A percentile compares a stretch with the other conserved stretches of the same genome.
phyloP scores from a whole-genome alignment of 495 filamentous ascomycete genomes.

The Darksidea phi region DNA sequence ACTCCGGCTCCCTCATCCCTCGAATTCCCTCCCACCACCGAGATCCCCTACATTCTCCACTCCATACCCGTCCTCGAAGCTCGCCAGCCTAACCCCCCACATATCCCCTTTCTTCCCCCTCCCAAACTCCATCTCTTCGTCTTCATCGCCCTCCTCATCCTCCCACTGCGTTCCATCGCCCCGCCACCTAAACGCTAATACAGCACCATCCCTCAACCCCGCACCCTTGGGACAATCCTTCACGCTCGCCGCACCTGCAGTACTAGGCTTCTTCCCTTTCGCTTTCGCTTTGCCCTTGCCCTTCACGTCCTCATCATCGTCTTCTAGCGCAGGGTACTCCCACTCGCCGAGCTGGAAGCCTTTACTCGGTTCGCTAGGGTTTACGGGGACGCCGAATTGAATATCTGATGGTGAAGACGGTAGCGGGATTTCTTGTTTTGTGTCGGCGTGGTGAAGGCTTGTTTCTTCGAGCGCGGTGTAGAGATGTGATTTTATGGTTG shows the following conservation, averaged over 20 bases:
- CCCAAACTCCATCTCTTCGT: constrained; percentile 32
- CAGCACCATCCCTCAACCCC: constrained; percentile 57
- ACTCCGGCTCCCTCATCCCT: constrained; percentile 7
- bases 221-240: constrained; percentile 51
- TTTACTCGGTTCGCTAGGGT: constrained; percentile 55
- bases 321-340: constrained; percentile 31
- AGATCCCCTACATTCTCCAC: constrained; percentile 30
- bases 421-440: constrained; percentile 36
- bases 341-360: constrained; percentile 55
- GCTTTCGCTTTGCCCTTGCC: constrained; percentile 36
- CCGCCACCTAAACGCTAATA: constrained; percentile 61
- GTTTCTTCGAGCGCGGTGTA: constrained; percentile 53
- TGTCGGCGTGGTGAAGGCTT: constrained; percentile 26
- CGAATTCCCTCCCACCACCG: constrained; percentile 28
- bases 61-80: constrained; percentile 56
- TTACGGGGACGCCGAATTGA: constrained; percentile 54
- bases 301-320: constrained; percentile 35
- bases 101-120: constrained; percentile 42
- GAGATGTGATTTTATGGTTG: constrained; percentile 61
- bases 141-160: constrained; percentile 34
- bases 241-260: constrained; percentile 29
- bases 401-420: constrained; percentile 53
- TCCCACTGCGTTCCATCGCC: constrained; percentile 30
- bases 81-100: constrained; percentile 66
- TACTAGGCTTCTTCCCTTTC: constrained; percentile 28